Evolutionary conservation across 345 rosid species (phyloP), one percentile per base, ranked within the genome.

Genomic region (Populus simonii): DNA sequence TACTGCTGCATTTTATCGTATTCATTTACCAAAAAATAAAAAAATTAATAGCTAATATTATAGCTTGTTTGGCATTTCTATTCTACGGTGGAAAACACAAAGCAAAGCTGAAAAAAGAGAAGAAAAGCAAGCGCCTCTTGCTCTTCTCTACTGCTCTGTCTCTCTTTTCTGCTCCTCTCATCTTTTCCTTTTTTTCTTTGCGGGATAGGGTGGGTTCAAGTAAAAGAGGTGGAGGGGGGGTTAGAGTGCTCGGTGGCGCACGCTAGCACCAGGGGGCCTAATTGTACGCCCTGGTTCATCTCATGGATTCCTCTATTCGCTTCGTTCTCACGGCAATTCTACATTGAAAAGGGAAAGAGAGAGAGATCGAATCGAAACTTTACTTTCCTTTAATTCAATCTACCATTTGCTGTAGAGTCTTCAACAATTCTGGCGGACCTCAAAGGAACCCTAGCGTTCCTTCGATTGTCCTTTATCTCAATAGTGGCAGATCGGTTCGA

Each of bases 231-330:
- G 6, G 85, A 69, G 51, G 76, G 83, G 75, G 75, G 79, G 41
- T 41, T 63, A 72, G 13, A 85, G 85, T 76, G 78, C 83, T 73
- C 89, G 88, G 89, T 78, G 90, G 92, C 87, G 86, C 82, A 83
- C 81, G 68, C 81, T 83, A 79, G 84, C 92, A 51, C 85, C 80
- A 82, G 85, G 80, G 78, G 78, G 85, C 80, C 87, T 84, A 47
- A 82, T 81, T 82, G 35, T 83, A 77, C 87, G 83, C 85, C 82
- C 79, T 43, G 79, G 73, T 67, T 81, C 29, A 74, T 61, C 59
- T 73, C 66, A 79, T 74, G 80, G 85, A 84, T 82, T 83, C 86
- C 79, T 74, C 45, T 74, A 1, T 75, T 86, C 78, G 89, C 93
- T 89, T 85, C 72, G 67, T 81, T 86, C 80, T 72, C 85, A 87